These are phyloP conservation scores for Populus pruinosa DNA, from an alignment of 345 rosid genomes.

Conservation along the genomic window DNA sequence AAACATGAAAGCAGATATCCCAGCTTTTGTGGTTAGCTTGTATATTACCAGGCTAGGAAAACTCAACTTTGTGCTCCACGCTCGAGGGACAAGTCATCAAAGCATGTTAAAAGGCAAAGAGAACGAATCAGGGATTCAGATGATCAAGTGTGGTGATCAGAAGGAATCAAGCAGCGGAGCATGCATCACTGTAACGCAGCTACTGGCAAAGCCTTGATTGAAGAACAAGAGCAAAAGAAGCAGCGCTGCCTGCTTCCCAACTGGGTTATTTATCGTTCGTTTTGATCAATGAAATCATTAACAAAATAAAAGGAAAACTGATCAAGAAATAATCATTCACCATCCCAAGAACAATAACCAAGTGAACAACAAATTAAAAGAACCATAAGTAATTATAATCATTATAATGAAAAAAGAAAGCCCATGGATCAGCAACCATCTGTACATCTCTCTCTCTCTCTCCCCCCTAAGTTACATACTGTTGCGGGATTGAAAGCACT, in stretches of 20 bases:
- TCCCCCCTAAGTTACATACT: background rate
- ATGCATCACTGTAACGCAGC: background rate
- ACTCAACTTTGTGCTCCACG: background rate
- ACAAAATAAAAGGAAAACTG: background rate
- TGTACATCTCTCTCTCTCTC: constrained; percentile 1
- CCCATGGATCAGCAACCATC: constrained; percentile 8
- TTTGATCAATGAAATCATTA: background rate
- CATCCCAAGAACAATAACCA: background rate
- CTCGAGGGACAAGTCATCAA: background rate
- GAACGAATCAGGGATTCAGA: background rate
- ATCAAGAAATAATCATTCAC: background rate
- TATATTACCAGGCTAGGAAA: background rate
- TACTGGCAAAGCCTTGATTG: background rate
- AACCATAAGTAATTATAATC: background rate
- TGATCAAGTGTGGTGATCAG: background rate
- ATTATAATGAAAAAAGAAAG: background rate
- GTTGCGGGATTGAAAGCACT: background rate
- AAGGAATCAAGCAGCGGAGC: background rate
- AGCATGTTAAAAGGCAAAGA: background rate
- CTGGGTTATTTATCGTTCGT: no score
- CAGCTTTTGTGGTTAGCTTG: background rate
- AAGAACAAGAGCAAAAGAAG: background rate
- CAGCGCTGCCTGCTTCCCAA: background rate
- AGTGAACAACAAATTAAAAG: background rate
- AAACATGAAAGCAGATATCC: background rate